These are phyloP conservation scores for Pichiaceae sp. DNA, from an alignment of 1,139 yeast species.

Conservation along the genomic window DNA sequence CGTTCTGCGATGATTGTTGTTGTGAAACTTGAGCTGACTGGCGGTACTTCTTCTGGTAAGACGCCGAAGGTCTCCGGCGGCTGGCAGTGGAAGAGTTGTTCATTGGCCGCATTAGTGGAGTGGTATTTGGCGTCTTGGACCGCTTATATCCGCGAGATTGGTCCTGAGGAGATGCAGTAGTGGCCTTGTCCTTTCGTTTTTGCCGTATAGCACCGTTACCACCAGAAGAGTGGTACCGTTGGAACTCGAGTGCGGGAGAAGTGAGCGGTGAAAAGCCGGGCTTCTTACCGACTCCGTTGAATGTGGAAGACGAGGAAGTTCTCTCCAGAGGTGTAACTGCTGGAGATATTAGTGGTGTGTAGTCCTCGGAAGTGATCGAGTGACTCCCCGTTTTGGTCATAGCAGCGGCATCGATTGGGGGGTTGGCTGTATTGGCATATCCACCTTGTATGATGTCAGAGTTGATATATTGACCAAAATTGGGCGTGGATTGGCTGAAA, in stretches of 20 bases:
- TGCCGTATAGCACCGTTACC: conserved; percentile 13
- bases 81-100: conserved; percentile 6
- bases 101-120: conserved; percentile 28
- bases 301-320: conserved; percentile 6
- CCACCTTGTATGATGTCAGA: conserved; percentile 2
- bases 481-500: neutral
- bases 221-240: conserved; percentile 8
- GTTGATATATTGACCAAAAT: conserved; percentile 1
- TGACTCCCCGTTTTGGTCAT: conserved; percentile 3
- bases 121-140: conserved; percentile 28
- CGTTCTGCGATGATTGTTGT: neutral
- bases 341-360: conserved; percentile 73
- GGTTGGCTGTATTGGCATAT: conserved; percentile 3
- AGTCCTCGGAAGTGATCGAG: conserved; percentile 32
- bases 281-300: conserved; percentile 4
- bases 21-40: conserved; percentile 2
- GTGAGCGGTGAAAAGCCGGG: conserved; percentile 41
- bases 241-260: conserved; percentile 58
- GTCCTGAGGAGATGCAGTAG: conserved; percentile 11
- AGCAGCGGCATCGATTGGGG: conserved; percentile 1
- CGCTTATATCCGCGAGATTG: conserved; percentile 15
- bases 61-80: conserved; percentile 1
- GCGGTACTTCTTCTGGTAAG: conserved; percentile 5
- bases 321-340: conserved; percentile 58
- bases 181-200: conserved; percentile 16